Evolutionary conservation across 306 rosid genomes (phyloP).

Genomic region (Rubus parviflorus): DNA sequence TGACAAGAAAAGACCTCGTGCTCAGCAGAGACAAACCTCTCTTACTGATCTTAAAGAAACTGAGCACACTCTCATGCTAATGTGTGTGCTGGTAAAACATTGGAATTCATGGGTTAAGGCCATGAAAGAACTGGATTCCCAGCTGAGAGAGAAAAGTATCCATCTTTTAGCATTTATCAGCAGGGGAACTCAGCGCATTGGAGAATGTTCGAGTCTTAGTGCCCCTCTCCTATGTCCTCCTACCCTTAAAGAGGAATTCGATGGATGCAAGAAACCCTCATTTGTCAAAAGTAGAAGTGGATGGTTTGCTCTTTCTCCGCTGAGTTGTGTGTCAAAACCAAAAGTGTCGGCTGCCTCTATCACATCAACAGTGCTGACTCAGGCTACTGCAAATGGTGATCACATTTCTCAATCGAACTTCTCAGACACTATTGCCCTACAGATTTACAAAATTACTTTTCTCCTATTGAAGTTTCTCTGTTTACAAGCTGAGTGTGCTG

Average conservation of each 20-base stretch:
- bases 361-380: conserved; percentile 36
- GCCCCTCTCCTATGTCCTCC: conserved; percentile 78
- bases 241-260: conserved; percentile 74
- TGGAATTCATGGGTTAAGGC: conserved; percentile 81
- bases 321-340: conserved; percentile 59
- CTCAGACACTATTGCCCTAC: conserved; percentile 73
- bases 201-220: conserved; percentile 48
- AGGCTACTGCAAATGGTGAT: conserved; percentile 43
- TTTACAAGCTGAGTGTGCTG: conserved; percentile 91
- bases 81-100: conserved; percentile 83
- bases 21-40: conserved; percentile 62
- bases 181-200: conserved; percentile 65
- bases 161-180: conserved; percentile 93
- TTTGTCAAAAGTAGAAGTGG: conserved; percentile 67
- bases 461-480: conserved; percentile 81
- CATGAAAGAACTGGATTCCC: conserved; percentile 62
- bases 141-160: conserved; percentile 84
- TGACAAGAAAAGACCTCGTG: conserved; percentile 75
- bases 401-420: conserved; percentile 53
- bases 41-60: conserved; percentile 71
- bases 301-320: conserved; percentile 85
- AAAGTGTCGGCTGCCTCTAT: conserved; percentile 53
- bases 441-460: conserved; percentile 67
- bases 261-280: conserved; percentile 60
- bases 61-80: conserved; percentile 74